Evolutionary conservation across 2,329 filamentous ascomycete genomes (phyloP).

Genomic region (Cladosporium sp.): DNA sequence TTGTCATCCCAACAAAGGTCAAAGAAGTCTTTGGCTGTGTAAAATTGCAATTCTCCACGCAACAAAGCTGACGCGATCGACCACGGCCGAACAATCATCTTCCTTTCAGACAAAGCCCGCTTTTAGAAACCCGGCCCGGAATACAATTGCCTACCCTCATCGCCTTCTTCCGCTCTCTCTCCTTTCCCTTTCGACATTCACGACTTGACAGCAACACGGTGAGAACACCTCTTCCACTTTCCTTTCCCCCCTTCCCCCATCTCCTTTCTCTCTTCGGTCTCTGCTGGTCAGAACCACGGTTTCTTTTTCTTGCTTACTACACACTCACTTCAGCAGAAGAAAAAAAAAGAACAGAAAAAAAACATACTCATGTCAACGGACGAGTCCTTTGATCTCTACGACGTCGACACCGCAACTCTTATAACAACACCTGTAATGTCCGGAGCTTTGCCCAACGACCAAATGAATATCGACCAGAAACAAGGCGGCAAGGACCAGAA

Average conservation of each 20-base stretch:
- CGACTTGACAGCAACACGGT: constrained; percentile 15
- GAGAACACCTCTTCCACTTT: constrained; percentile 3
- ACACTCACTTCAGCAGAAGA: background rate
- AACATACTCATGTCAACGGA: background rate
- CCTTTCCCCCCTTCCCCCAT: constrained; percentile 1
- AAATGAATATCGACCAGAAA: background rate
- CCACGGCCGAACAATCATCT: background rate
- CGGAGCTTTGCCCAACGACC: background rate
- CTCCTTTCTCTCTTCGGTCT: constrained; percentile 16
- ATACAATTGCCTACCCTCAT: constrained; percentile 9
- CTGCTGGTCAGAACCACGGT: constrained; percentile 16
- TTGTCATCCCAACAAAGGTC: constrained; percentile 5
- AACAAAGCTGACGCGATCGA: constrained; percentile 4
- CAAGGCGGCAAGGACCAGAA: background rate
- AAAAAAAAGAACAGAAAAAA: background rate
- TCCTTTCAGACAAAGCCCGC: constrained; percentile 1
- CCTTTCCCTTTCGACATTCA: constrained; percentile 7
- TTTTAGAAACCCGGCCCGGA: constrained; percentile 4
- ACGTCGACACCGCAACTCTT: background rate
- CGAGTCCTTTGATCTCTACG: background rate
- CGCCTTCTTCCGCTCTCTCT: background rate
- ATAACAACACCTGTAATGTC: background rate
- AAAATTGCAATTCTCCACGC: background rate
- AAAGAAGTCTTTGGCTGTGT: background rate
- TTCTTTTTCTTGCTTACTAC: background rate